Conservation (phyloP, 2,329 filamentous ascomycete genomes). For the Microdochium bolleyi region DNA sequence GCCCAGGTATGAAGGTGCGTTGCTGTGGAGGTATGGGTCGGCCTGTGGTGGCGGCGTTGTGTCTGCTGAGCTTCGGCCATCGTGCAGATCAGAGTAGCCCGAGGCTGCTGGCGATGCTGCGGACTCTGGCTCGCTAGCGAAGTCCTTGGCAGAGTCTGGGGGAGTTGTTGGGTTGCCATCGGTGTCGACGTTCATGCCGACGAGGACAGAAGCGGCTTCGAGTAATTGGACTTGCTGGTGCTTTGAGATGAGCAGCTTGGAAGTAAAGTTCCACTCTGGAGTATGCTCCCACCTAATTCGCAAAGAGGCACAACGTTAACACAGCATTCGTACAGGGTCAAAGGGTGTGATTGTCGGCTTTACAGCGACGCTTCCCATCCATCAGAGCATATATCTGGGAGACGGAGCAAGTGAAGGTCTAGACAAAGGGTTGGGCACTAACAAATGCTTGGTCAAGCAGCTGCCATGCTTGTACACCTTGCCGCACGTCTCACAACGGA, state of each 20-base stretch:
- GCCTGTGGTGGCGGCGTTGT: slow-evolving; percentile 82
- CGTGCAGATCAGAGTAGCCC: slow-evolving; percentile 69
- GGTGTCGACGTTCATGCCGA: slow-evolving; percentile 67
- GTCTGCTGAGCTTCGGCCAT: slow-evolving; percentile 76
- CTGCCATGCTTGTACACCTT: slow-evolving; percentile 99
- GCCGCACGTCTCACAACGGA: slow-evolving; percentile 95
- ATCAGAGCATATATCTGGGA: background rate
- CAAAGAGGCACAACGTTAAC: slow-evolving; percentile 28
- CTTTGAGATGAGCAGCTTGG: slow-evolving; percentile 97
- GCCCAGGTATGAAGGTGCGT: slow-evolving; percentile 36
- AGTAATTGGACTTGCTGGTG: slow-evolving; percentile 98
- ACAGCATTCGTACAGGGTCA: slow-evolving; percentile 22
- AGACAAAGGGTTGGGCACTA: slow-evolving; percentile 61
- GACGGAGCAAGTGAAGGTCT: slow-evolving; percentile 1
- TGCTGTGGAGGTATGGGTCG: slow-evolving; percentile 52
- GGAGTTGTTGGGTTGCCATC: slow-evolving; percentile 44
- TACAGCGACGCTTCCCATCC: background rate
- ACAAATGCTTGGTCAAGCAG: slow-evolving; percentile 99
- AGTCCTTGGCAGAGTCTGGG: slow-evolving; percentile 58
- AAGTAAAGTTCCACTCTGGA: slow-evolving; percentile 94
- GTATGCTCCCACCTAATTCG: slow-evolving; percentile 95
- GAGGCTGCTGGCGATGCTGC: slow-evolving; percentile 69
- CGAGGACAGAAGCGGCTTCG: slow-evolving; percentile 91
- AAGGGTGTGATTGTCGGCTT: background rate
- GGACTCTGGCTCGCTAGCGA: slow-evolving; percentile 74